Percentiles rank a stretch among this genome's conserved stretches.
Evolutionary conservation across 208 protist species (phyloP).

Genomic region (Borovskyia barvae): DNA sequence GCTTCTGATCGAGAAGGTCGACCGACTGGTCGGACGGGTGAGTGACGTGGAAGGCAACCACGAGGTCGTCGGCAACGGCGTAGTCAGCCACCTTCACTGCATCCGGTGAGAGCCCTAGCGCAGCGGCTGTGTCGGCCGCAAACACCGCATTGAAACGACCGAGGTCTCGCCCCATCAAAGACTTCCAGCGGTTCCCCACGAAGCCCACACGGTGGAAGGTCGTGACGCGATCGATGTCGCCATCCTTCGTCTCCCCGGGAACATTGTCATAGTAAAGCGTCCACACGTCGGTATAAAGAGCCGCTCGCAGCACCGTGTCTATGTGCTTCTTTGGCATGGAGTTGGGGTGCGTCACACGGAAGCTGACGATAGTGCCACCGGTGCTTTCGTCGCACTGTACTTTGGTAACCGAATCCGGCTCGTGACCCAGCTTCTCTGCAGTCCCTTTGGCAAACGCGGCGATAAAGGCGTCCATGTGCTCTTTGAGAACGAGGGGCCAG

Average conservation of each 20-base stretch:
- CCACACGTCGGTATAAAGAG: conserved; percentile 60
- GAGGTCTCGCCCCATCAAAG: conserved; percentile 28
- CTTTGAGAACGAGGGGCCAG: conserved; percentile 44
- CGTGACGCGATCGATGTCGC: conserved; percentile 8
- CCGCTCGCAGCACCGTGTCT: conserved; percentile 34
- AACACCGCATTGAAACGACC: conserved; percentile 44
- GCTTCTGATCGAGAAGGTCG: conserved; percentile 30
- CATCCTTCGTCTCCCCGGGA: background rate
- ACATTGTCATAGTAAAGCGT: conserved; percentile 44
- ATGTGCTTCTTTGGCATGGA: conserved; percentile 42
- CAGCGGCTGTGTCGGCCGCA: conserved; percentile 42
- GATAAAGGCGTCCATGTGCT: conserved; percentile 25
- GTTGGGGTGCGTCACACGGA: conserved; percentile 38
- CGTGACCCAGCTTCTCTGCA: conserved; percentile 22
- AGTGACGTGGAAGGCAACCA: conserved; percentile 58
- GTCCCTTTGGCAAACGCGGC: conserved; percentile 49
- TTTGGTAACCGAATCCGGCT: conserved; percentile 35
- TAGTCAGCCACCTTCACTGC: conserved; percentile 44
- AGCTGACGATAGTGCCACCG: conserved; percentile 62
- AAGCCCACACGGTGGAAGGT: conserved; percentile 77
- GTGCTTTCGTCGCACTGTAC: conserved; percentile 43
- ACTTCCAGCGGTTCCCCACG: conserved; percentile 52
- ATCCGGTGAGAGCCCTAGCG: conserved; percentile 26
- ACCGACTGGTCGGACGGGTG: conserved; percentile 29
- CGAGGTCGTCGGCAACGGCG: conserved; percentile 41